These are phyloP conservation scores for Postia placenta DNA, from an alignment of 768 basidiomycete genomes.

Conservation along the genomic window DNA sequence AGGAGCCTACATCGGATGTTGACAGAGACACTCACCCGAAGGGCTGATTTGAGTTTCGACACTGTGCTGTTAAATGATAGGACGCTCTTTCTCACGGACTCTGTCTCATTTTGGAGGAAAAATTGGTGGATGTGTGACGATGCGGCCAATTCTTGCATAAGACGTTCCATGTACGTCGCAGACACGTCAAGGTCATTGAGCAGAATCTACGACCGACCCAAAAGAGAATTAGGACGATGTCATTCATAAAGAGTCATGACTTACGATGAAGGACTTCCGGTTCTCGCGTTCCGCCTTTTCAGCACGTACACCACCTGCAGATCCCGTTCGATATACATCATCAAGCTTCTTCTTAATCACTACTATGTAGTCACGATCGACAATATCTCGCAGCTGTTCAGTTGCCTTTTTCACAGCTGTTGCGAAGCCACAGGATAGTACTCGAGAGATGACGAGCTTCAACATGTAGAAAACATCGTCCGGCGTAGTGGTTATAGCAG, in stretches of 20 bases:
- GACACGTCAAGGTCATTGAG: slow-evolving; percentile 96
- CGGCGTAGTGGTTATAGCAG: slow-evolving; percentile 66
- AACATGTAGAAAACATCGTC: slow-evolving; percentile 97
- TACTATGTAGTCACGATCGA: slow-evolving; percentile 80
- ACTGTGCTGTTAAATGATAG: slow-evolving; percentile 47
- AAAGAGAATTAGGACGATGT: not conserved
- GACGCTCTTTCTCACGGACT: slow-evolving; percentile 41
- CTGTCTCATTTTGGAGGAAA: slow-evolving; percentile 56
- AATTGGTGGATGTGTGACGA: slow-evolving; percentile 56
- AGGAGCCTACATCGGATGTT: too few species aligned
- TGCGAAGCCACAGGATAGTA: slow-evolving; percentile 72
- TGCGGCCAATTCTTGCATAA: slow-evolving; percentile 58
- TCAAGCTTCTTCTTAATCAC: slow-evolving; percentile 84
- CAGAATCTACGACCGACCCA: slow-evolving; percentile 48
- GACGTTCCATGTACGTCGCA: slow-evolving; percentile 79
- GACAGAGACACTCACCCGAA: slow-evolving; percentile 53
- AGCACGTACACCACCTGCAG: slow-evolving; percentile 34
- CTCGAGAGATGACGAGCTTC: slow-evolving; percentile 72
- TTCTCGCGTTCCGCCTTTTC: slow-evolving; percentile 83
- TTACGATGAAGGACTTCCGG: slow-evolving; percentile 74
- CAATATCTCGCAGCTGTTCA: slow-evolving; percentile 58
- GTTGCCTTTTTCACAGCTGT: slow-evolving; percentile 52
- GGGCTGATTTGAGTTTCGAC: slow-evolving; percentile 60
- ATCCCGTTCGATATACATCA: slow-evolving; percentile 65
- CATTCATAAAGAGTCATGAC: slow-evolving; percentile 23